Evolutionary conservation across 352 stramenopile species (phyloP).

Genomic region (Phytophthora foliorum): DNA sequence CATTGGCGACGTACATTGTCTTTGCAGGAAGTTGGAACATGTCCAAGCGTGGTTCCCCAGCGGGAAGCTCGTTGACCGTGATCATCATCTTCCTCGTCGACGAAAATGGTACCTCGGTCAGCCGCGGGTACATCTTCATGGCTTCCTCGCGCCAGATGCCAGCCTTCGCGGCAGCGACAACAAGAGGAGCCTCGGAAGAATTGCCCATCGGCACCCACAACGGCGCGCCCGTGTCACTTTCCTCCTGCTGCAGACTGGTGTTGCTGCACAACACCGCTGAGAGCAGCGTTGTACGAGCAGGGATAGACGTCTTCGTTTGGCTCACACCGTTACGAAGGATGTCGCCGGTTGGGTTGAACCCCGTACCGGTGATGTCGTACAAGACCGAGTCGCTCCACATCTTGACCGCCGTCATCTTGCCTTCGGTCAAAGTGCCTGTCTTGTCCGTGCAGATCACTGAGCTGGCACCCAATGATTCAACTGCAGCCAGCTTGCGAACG

Average conservation of each 20-base stretch:
- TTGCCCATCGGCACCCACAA: slow-evolving; percentile 74
- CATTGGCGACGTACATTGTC: slow-evolving; percentile 59
- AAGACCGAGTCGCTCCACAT: slow-evolving; percentile 71
- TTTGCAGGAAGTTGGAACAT: slow-evolving; percentile 49
- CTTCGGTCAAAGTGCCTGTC: slow-evolving; percentile 93
- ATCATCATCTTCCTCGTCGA: slow-evolving; percentile 96
- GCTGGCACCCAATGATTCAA: slow-evolving; percentile 89
- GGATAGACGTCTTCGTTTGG: slow-evolving; percentile 48
- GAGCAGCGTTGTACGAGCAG: slow-evolving; percentile 59
- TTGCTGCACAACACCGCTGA: slow-evolving; percentile 77
- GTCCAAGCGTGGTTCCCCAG: slow-evolving; percentile 43
- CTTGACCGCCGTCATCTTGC: slow-evolving; percentile 85
- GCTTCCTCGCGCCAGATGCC: slow-evolving; percentile 61
- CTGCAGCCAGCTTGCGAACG: slow-evolving; percentile 84
- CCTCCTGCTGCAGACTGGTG: slow-evolving; percentile 68
- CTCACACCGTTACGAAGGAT: slow-evolving; percentile 57
- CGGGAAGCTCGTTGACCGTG: slow-evolving; percentile 64
- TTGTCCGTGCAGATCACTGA: slow-evolving; percentile 95
- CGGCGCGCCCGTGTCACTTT: slow-evolving; percentile 44
- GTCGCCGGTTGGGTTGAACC: slow-evolving; percentile 62
- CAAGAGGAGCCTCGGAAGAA: slow-evolving; percentile 73
- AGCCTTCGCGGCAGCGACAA: slow-evolving; percentile 72
- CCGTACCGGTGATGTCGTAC: slow-evolving; percentile 64
- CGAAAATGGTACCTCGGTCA: slow-evolving; percentile 93
- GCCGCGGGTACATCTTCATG: slow-evolving; percentile 64